These are phyloP conservation scores for Trichoderma sp. DNA, from an alignment of 2,329 filamentous ascomycete species.

Conservation along the genomic window DNA sequence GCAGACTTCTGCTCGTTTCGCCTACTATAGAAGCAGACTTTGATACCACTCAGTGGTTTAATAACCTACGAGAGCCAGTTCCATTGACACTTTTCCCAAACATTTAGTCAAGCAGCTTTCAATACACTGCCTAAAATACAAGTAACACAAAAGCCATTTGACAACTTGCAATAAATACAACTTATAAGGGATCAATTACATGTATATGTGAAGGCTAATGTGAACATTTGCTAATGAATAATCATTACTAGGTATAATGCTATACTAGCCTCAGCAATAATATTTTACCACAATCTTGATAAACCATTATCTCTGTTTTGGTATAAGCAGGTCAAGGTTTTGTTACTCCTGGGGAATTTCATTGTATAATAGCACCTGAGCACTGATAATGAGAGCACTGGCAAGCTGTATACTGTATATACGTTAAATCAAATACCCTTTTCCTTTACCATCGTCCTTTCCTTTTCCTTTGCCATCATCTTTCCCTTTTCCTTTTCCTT, in stretches of 20 bases:
- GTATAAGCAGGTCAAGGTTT: not conserved
- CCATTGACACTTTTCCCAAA: too few species aligned
- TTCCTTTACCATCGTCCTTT: not conserved
- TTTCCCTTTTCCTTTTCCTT: not conserved
- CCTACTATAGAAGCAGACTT: too few species aligned
- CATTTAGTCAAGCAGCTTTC: too few species aligned
- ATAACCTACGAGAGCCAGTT: too few species aligned
- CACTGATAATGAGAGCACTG: not conserved
- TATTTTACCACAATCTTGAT: too few species aligned
- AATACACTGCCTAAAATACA: too few species aligned
- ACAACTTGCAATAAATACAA: not conserved
- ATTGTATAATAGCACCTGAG: not conserved
- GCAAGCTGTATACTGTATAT: not conserved
- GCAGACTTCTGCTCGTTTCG: too few species aligned
- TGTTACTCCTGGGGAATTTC: not conserved
- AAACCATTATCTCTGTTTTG: too few species aligned
- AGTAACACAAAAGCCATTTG: not conserved
- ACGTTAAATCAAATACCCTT: not conserved
- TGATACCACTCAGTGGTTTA: too few species aligned
- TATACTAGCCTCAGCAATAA: too few species aligned
- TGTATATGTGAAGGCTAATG: not conserved
- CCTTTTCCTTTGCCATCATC: not conserved
- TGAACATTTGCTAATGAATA: not conserved
- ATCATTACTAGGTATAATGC: too few species aligned
- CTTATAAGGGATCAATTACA: not conserved